A percentile compares a stretch with the other conserved stretches of the same genome.
phyloP scores from a whole-genome alignment of 441 rosid species.

The Populus hybrid region DNA sequence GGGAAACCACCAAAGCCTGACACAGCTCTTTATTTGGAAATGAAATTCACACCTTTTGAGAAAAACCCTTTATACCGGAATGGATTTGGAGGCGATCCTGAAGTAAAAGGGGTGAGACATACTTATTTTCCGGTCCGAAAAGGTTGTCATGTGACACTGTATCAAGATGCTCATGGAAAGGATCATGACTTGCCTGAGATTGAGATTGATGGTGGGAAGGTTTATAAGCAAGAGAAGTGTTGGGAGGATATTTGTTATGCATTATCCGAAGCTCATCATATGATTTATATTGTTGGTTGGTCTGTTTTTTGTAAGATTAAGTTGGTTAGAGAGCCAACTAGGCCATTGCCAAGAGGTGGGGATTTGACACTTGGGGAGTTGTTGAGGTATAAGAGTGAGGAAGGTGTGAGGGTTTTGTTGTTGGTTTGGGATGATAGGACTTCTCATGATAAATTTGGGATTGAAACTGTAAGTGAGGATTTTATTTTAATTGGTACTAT shows the following conservation, averaged over 20 bases:
- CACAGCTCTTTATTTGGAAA: constrained; percentile 42
- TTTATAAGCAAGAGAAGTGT: constrained; percentile 44
- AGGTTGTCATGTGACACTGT: constrained; percentile 52
- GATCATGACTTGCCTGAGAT: constrained; percentile 49
- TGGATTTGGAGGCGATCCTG: constrained; percentile 62
- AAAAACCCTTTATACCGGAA: constrained; percentile 40
- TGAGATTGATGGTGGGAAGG: constrained; percentile 36
- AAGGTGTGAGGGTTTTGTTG: constrained; percentile 70
- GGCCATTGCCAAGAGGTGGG: constrained; percentile 54
- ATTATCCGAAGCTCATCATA: constrained; percentile 66
- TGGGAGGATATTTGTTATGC: constrained; percentile 80
- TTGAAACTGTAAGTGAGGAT: neutral
- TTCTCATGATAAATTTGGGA: constrained; percentile 22
- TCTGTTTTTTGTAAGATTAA: constrained; percentile 63
- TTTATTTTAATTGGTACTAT: neutral
- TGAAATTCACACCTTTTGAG: constrained; percentile 59
- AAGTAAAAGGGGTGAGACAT: constrained; percentile 44
- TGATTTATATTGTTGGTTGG: constrained; percentile 75
- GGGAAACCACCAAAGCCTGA: constrained; percentile 55
- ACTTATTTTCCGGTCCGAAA: constrained; percentile 76
- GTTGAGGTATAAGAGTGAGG: constrained; percentile 71
- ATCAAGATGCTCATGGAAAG: constrained; percentile 71
- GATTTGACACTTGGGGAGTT: constrained; percentile 70
- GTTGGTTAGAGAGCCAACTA: constrained; percentile 60
- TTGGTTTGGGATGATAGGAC: constrained; percentile 80